Evolutionary conservation across 257 asterid genomes (phyloP).

Genomic region (Ballota nigra): DNA sequence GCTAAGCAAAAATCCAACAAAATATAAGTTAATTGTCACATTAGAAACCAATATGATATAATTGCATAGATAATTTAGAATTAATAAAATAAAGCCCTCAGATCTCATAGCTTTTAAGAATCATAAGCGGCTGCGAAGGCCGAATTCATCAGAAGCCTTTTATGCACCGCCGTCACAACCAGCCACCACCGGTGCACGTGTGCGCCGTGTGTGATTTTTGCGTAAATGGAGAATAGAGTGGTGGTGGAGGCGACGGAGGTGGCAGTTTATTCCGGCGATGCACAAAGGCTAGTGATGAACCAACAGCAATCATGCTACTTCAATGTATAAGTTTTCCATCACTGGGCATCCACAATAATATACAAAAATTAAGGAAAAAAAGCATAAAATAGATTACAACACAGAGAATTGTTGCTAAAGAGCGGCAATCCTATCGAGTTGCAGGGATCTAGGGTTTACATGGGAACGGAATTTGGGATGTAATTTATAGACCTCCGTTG

Average conservation of each 20-base stretch:
- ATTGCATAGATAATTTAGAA: background rate
- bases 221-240: background rate
- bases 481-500: background rate
- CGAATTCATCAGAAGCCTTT: slow-evolving; percentile 45
- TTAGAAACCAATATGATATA: too few relatives aligned
- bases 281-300: slow-evolving; percentile 44
- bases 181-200: slow-evolving; percentile 30
- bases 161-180: slow-evolving; percentile 38
- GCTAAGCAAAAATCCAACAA: too few relatives aligned
- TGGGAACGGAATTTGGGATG: background rate
- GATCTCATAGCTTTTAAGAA: slow-evolving; percentile 80
- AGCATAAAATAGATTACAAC: background rate
- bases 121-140: slow-evolving; percentile 43
- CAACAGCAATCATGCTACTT: slow-evolving; percentile 43
- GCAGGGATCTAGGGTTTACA: slow-evolving; percentile 11
- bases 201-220: background rate
- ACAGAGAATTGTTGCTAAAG: background rate
- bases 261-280: slow-evolving; percentile 38
- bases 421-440: background rate
- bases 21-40: too few relatives aligned
- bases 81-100: slow-evolving; percentile 48
- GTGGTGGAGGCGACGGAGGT: slow-evolving; percentile 15
- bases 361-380: background rate
- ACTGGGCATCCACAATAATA: slow-evolving; percentile 25
- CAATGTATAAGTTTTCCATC: slow-evolving; percentile 49